Base-by-base conservation (phyloP, 495 filamentous ascomycete genomes). In the Rostrohypoxylon terebratum region DNA sequence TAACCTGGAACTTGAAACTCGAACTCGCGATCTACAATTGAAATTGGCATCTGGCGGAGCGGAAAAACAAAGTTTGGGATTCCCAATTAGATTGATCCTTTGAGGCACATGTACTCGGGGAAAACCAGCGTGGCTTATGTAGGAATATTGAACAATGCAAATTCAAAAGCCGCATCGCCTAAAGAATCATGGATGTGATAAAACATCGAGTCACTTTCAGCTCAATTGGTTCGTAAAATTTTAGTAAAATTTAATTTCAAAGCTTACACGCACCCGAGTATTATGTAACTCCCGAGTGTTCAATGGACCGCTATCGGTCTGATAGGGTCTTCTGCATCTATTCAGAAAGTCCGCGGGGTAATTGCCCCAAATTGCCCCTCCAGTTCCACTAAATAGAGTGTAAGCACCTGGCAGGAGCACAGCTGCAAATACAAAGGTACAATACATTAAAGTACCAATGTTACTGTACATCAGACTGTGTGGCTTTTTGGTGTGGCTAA, bases 291-390 rank as follows among this genome's bases (percentile, higher is more conserved):
- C 31, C n/a, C n/a, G n/a, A n/a, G n/a, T n/a, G n/a, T 31, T 36
- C 31, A 55, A 50, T 57, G 40, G 23, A 3, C 38, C 50, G 31
- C 25, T 63, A 69, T 63, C 66, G 58, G 40, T 25, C 21, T 55
- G 66, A 69, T 69, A 69, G 66, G 48, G 48, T 69, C 36, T 69
- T 62, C 28, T 28, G 28, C 28, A 5, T n/a, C 3, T 28, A 5
- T 28, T 28, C 28, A 38, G 40, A 62, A 69, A 69, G 58, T 69
- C 66, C 66, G 66, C 50, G 59, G 66, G 66, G 50, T 55, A 62
- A 42, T 42, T 60, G 33, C 55, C 36, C 34, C 55, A 47, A 62
- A 42, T 42, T 60, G 33, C 55, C 36, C 34, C 55, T 38, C 36
- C 36, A 59, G 48, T 53, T 53, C 23, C 38, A 42, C 13, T 31